phyloP scores from a whole-genome alignment of 805 yeast species.

The Torulaspora quercuum region DNA sequence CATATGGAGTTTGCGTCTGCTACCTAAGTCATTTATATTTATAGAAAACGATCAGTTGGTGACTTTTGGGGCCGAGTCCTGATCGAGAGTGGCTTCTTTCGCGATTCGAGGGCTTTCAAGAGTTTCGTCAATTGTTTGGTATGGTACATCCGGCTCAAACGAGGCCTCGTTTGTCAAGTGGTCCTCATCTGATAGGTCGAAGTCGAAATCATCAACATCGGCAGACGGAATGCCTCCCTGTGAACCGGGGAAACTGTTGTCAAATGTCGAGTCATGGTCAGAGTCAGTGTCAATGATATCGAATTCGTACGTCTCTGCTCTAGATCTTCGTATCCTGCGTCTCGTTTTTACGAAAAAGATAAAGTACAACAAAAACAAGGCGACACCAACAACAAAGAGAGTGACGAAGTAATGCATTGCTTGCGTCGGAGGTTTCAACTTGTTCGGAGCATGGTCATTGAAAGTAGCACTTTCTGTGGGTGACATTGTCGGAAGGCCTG shows the following conservation, averaged over 20 bases:
- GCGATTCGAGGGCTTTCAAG: neutral
- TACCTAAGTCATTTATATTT: too few relatives aligned
- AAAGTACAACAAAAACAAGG: conserved; percentile 43
- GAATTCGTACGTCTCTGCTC: conserved; percentile 71
- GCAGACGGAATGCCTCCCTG: conserved; percentile 15
- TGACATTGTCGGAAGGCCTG: conserved; percentile 8
- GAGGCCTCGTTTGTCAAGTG: conserved; percentile 11
- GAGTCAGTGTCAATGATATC: conserved; percentile 70
- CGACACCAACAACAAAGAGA: conserved; percentile 57
- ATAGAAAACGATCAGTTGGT: too few relatives aligned
- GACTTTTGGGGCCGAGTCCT: too few relatives aligned
- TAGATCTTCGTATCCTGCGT: conserved; percentile 49
- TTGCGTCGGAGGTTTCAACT: conserved; percentile 41
- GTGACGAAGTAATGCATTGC: conserved; percentile 61
- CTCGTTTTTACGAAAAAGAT: conserved; percentile 43
- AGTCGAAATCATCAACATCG: conserved; percentile 33
- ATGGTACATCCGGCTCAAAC: conserved; percentile 3
- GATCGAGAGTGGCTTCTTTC: neutral
- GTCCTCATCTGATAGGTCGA: conserved; percentile 37
- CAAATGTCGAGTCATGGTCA: conserved; percentile 36
- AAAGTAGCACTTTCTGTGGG: conserved; percentile 14
- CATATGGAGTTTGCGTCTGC: too few relatives aligned
- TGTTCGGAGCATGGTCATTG: conserved; percentile 31
- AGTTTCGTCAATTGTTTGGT: conserved; percentile 7
- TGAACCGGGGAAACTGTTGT: conserved; percentile 18